Evolutionary conservation across 805 yeast genomes (phyloP), one percentile per base, ranked within the genome.

Genomic region (Metschnikowia noctiluminum): DNA sequence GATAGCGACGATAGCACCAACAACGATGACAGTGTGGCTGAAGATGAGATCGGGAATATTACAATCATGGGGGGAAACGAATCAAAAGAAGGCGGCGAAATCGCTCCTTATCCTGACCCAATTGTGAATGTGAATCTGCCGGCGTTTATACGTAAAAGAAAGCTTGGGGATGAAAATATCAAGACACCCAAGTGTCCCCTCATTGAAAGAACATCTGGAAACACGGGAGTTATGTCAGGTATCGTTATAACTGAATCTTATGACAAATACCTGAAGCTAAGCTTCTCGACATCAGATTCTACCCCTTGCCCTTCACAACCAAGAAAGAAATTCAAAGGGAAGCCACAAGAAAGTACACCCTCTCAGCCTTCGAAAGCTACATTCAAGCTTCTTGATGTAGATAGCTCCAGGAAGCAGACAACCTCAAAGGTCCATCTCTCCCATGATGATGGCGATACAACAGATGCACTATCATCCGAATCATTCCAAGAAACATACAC

Each of bases 221-320:
- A 30, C 11, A 28, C 48, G 34, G 49, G 35, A 15, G 52, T 53
- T 40, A 60, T 60, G 64, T 60, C 62, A 14, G 56, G 51, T 3
- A 35, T 50, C 5, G 15, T 40, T 16, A 51, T 58, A 32, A 55
- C 49, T 39, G 54, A 49, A 27, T 53, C 54, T 13, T 49, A 56
- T 8, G 53, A 51, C 26, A 42, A 50, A 35, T 43, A 56, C 38
- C 50, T 55, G 51, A 63, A 61, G 45, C 37, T 57, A 32, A 64
- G 70, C 49, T 65, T 66, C 39, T 62, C 69, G 27, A 62, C 59
- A n/a, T 64, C 70, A 14, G 74, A 72, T 56, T 68, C 74, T 10
- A 72, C 77, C 3, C 77, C 77, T 10, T 72, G 77, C 49, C 77
- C 77, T 2, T 54, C 62, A 2, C 71, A 71, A 40, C 73, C 76